Evolutionary conservation across 2,329 filamentous ascomycete species (phyloP).

Genomic region (Trichoderma harzianum): DNA sequence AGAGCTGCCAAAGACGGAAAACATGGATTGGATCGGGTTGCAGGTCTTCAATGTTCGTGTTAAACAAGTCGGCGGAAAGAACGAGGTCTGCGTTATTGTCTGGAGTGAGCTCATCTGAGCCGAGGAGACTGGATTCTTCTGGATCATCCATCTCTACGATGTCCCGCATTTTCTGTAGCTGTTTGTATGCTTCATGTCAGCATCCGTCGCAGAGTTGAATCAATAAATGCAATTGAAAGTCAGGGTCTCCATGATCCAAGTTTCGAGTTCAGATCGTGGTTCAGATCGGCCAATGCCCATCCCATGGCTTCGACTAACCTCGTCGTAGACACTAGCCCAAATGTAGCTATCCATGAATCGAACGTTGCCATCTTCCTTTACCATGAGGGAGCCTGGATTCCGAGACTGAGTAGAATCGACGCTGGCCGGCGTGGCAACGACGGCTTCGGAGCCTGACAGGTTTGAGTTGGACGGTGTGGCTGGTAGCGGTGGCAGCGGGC

Average conservation of each 20-base stretch:
- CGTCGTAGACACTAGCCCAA: slow-evolving; percentile 52
- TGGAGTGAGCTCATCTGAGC: slow-evolving; percentile 48
- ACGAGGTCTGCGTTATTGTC: slow-evolving; percentile 53
- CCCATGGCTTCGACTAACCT: slow-evolving; percentile 40
- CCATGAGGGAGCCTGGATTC: slow-evolving; percentile 50
- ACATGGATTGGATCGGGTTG: slow-evolving; percentile 65
- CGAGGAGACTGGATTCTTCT: slow-evolving; percentile 47
- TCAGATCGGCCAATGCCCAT: not conserved
- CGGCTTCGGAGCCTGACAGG: slow-evolving; percentile 22
- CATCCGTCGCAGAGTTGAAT: slow-evolving; percentile 9
- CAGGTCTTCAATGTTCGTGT: slow-evolving; percentile 45
- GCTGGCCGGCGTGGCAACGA: slow-evolving; percentile 27
- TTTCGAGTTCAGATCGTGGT: not conserved
- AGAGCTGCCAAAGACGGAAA: slow-evolving; percentile 71
- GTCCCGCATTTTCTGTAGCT: slow-evolving; percentile 58
- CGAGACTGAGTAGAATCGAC: slow-evolving; percentile 35
- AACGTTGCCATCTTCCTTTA: slow-evolving; percentile 52
- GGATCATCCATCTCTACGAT: slow-evolving; percentile 51
- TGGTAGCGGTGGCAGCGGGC: slow-evolving; percentile 12
- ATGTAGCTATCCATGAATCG: slow-evolving; percentile 58
- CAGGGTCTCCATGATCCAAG: not conserved
- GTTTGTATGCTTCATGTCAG: not conserved
- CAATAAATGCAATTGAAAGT: slow-evolving; percentile 14
- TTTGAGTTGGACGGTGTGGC: slow-evolving; percentile 20
- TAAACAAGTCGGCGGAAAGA: slow-evolving; percentile 40